A percentile compares a stretch with the other conserved stretches of the same genome.
Evolutionary conservation across 192 early-diverging fungal species (phyloP).

Genomic region (Cetraspora pellucida): DNA sequence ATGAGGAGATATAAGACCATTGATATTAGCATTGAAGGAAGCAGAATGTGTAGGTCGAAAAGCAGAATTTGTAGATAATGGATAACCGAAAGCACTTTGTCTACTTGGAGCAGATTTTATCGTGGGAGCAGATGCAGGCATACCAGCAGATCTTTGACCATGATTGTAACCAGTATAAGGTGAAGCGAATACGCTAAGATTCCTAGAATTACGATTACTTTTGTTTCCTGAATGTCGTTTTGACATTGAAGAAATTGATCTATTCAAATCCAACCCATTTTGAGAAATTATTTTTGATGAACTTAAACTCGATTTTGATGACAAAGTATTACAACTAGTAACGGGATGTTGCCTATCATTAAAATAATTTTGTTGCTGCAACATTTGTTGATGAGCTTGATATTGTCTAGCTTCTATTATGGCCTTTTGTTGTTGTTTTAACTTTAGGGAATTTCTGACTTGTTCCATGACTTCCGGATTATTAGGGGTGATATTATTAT

Average conservation of each 20-base stretch:
- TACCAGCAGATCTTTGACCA: constrained; percentile 4
- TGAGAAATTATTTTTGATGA: not conserved
- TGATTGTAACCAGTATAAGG: constrained; percentile 15
- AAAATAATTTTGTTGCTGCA: constrained; percentile 29
- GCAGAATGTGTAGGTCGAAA: constrained; percentile 25
- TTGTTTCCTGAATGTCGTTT: not conserved
- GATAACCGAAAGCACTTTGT: constrained; percentile 5
- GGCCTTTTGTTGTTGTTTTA: constrained; percentile 68
- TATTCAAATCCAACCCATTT: not conserved
- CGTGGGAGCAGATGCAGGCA: not conserved
- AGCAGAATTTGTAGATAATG: constrained; percentile 24
- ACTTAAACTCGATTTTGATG: not conserved
- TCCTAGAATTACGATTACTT: constrained; percentile 29
- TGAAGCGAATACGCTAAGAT: constrained; percentile 31
- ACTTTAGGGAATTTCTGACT: constrained; percentile 50
- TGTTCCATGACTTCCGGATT: constrained; percentile 57
- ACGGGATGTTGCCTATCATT: constrained; percentile 25
- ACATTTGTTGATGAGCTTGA: constrained; percentile 35
- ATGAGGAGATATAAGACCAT: constrained; percentile 30
- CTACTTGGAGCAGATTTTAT: not conserved
- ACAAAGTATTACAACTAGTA: not conserved
- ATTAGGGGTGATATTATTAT: constrained; percentile 29
- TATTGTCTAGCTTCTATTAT: constrained; percentile 60
- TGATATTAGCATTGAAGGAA: constrained; percentile 30
- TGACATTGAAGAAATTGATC: not conserved